phyloP scores from a whole-genome alignment of 208 protist species.

The Ichthyophonus hoferi region DNA sequence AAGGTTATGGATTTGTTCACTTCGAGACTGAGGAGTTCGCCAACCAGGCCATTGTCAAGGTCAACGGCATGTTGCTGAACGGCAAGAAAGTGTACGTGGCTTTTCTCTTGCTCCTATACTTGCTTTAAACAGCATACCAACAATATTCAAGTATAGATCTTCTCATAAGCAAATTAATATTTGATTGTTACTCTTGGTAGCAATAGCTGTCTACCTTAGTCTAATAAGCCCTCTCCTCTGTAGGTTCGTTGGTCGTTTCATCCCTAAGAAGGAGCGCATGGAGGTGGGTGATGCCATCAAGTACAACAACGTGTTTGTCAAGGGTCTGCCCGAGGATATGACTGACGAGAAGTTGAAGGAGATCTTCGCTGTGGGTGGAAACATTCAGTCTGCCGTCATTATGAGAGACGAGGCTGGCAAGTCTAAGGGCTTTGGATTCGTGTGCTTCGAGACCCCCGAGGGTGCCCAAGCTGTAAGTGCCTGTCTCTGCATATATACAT shows the following conservation, averaged over 20 bases:
- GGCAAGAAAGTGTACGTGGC: slow-evolving; percentile 79
- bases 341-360: slow-evolving; percentile 81
- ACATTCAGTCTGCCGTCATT: slow-evolving; percentile 80
- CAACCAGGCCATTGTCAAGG: slow-evolving; percentile 84
- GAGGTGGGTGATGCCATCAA: slow-evolving; percentile 57
- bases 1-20: slow-evolving; percentile 97
- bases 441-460: slow-evolving; percentile 91
- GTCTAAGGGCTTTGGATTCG: slow-evolving; percentile 93
- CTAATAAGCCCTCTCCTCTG: too few relatives aligned
- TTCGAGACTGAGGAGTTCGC: slow-evolving; percentile 89
- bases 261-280: slow-evolving; percentile 82
- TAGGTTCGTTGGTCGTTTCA: slow-evolving; percentile 87
- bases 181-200: too few relatives aligned
- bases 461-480: slow-evolving; percentile 82
- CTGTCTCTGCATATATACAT: slow-evolving; percentile 13
- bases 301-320: slow-evolving; percentile 98
- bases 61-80: slow-evolving; percentile 88
- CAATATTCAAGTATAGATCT: too few relatives aligned
- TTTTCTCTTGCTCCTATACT: too few relatives aligned
- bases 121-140: too few relatives aligned
- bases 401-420: slow-evolving; percentile 80
- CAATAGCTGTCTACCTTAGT: too few relatives aligned
- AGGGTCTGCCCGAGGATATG: slow-evolving; percentile 84
- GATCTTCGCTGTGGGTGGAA: slow-evolving; percentile 85
- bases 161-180: too few relatives aligned